Evolutionary conservation across 2,329 filamentous ascomycete species (phyloP).

Genomic region (Tolypocladium album): DNA sequence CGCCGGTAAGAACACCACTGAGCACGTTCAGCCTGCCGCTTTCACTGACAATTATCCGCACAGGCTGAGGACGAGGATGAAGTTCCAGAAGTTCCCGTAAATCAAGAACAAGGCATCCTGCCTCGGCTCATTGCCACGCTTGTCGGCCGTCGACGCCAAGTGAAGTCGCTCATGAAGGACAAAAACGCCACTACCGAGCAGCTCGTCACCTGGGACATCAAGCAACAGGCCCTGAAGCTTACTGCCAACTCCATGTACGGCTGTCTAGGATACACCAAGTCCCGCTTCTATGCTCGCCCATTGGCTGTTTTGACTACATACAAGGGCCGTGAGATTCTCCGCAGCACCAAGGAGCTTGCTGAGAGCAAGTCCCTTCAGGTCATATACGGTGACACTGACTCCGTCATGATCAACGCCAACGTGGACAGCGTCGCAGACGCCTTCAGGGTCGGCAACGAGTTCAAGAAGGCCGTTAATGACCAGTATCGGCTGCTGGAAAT

Average conservation of each 20-base stretch:
- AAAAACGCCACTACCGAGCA: constrained; percentile 78
- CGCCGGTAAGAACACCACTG: constrained; percentile 42
- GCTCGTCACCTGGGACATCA: constrained; percentile 93
- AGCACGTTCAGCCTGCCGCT: neutral
- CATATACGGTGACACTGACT: constrained; percentile 98
- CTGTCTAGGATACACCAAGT: constrained; percentile 92
- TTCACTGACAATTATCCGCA: constrained; percentile 7
- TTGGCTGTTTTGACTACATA: constrained; percentile 92
- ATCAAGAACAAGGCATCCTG: constrained; percentile 74
- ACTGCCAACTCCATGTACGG: constrained; percentile 99
- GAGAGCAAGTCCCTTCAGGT: constrained; percentile 86
- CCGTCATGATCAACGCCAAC: constrained; percentile 99
- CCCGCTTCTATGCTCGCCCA: constrained; percentile 91
- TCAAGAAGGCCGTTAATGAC: constrained; percentile 92
- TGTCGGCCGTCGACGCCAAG: constrained; percentile 77
- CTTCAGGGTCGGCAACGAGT: constrained; percentile 82
- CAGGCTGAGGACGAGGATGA: constrained; percentile 65
- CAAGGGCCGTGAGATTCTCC: constrained; percentile 94
- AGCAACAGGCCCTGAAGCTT: constrained; percentile 90
- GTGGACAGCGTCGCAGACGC: constrained; percentile 88
- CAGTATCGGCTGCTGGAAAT: constrained; percentile 89
- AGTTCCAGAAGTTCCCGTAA: constrained; percentile 74
- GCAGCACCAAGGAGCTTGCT: constrained; percentile 89
- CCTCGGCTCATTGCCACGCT: constrained; percentile 86
- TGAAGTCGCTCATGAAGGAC: constrained; percentile 95